Evolutionary conservation across 1,284 basidiomycete genomes (phyloP).

Genomic region (Malassezia caprae): DNA sequence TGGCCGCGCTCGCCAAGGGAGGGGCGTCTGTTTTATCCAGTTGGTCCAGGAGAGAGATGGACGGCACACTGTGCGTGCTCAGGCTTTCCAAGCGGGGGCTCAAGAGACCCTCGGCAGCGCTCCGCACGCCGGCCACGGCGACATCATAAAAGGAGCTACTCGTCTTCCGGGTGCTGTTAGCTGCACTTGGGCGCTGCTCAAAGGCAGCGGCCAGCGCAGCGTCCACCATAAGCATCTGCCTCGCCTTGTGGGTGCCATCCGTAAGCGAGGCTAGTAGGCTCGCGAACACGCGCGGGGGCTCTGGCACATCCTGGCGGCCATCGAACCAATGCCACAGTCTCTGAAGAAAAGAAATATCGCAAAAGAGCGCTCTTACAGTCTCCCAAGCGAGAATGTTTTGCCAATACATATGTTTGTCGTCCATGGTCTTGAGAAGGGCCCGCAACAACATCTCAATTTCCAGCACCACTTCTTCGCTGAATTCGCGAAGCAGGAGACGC

Average conservation of each 20-base stretch:
- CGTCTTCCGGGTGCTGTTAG: conserved; percentile 15
- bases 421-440: conserved; percentile 29
- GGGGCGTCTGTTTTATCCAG: conserved; percentile 71
- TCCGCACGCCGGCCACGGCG: conserved; percentile 23
- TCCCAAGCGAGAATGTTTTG: conserved; percentile 42
- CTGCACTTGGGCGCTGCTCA: conserved; percentile 14
- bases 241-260: conserved; percentile 20
- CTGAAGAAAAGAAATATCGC: conserved; percentile 33
- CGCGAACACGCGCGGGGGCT: conserved; percentile 25
- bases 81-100: conserved; percentile 22
- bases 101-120: conserved; percentile 16
- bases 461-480: conserved; percentile 58
- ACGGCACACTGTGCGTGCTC: conserved; percentile 25
- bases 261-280: conserved; percentile 29
- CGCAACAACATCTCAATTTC: conserved; percentile 46
- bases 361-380: conserved; percentile 34
- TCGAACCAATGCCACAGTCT: conserved; percentile 35
- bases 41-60: conserved; percentile 42
- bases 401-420: conserved; percentile 22
- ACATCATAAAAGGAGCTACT: conserved; percentile 36
- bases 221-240: conserved; percentile 19
- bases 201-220: conserved; percentile 16
- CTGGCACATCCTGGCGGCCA: background rate
- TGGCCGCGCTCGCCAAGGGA: conserved; percentile 62
- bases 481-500: conserved; percentile 83